Evolutionary conservation across 2,329 filamentous ascomycete species (phyloP).

Genomic region (Clarireedia hainanense): DNA sequence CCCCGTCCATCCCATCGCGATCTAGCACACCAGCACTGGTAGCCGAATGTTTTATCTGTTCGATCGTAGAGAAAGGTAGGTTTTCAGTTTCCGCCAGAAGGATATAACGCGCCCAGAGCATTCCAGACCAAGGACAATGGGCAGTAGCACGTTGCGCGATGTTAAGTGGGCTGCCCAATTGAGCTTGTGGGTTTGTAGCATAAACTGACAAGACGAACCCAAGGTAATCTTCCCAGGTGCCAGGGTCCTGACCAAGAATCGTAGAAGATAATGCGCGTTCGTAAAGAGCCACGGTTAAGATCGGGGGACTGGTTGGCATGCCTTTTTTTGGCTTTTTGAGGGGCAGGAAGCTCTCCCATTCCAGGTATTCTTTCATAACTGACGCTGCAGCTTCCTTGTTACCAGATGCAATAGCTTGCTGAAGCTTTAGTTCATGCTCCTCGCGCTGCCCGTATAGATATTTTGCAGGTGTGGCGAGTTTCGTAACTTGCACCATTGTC

Average conservation of each 20-base stretch:
- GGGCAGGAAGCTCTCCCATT: conserved; percentile 68
- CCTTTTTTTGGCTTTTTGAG: conserved; percentile 45
- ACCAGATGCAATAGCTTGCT: conserved; percentile 46
- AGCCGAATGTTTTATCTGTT: conserved; percentile 84
- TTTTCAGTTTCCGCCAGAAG: conserved; percentile 74
- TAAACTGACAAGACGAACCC: conserved; percentile 23
- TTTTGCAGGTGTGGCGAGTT: conserved; percentile 56
- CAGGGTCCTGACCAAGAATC: conserved; percentile 64
- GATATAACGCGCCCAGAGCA: conserved; percentile 84
- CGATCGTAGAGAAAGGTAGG: conserved; percentile 70
- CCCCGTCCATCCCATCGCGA: conserved; percentile 75
- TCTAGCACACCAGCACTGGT: conserved; percentile 81
- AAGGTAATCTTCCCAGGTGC: conserved; percentile 72
- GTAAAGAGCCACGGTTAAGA: conserved; percentile 60
- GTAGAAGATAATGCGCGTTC: conserved; percentile 60
- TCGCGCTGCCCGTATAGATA: conserved; percentile 57
- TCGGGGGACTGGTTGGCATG: conserved; percentile 36
- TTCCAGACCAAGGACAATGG: conserved; percentile 89
- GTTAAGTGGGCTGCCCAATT: conserved; percentile 49
- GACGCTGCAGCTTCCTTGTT: conserved; percentile 47
- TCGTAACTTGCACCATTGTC: conserved; percentile 62
- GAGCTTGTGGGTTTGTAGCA: conserved; percentile 27
- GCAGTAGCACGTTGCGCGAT: conserved; percentile 74
- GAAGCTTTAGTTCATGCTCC: conserved; percentile 58
- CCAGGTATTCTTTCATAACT: conserved; percentile 61